A percentile compares a stretch with the other conserved stretches of the same genome.
These are phyloP conservation scores for Fagopyrum homotropicum DNA, from an alignment of 148 eudicot genomes.

Conservation along the genomic window DNA sequence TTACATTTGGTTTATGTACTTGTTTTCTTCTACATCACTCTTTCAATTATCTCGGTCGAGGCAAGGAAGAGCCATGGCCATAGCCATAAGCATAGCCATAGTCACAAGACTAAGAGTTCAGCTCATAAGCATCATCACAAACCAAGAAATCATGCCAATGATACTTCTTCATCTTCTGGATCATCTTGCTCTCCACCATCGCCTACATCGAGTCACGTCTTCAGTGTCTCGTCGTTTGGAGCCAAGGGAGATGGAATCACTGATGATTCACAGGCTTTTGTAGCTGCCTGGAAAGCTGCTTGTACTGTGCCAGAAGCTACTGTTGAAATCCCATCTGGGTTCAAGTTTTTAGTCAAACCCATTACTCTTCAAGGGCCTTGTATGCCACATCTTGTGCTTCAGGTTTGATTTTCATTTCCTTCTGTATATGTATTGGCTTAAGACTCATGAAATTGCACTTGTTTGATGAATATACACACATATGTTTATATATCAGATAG, in stretches of 20 bases:
- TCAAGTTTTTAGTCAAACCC: conserved; percentile 51
- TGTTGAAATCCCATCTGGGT: conserved; percentile 43
- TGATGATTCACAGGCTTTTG: conserved; percentile 79
- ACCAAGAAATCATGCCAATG: conserved; percentile 21
- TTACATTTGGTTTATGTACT: not conserved
- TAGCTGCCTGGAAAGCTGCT: conserved; percentile 69
- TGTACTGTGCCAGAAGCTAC: conserved; percentile 48
- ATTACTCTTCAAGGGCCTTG: conserved; percentile 80
- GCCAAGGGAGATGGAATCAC: conserved; percentile 69
- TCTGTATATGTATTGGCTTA: no score
- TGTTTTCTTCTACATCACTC: conserved; percentile 18
- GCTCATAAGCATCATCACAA: conserved; percentile 24
- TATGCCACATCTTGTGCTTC: conserved; percentile 54
- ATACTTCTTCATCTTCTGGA: conserved; percentile 11
- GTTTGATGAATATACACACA: not conserved
- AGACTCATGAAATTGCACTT: not conserved
- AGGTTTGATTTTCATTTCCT: conserved; percentile 30
- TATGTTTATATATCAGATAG: conserved; percentile 31
- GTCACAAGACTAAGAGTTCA: conserved; percentile 14
- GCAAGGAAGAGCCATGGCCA: conserved; percentile 20
- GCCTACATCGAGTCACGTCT: conserved; percentile 11
- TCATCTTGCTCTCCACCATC: conserved; percentile 18
- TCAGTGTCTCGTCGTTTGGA: conserved; percentile 49
- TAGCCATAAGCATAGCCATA: conserved; percentile 21
- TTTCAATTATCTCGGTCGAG: conserved; percentile 25